Percentiles rank a stretch among this genome's conserved stretches.
These are phyloP conservation scores for Gyromitra esculenta DNA, from an alignment of 2,329 filamentous ascomycete genomes.

Conservation along the genomic window DNA sequence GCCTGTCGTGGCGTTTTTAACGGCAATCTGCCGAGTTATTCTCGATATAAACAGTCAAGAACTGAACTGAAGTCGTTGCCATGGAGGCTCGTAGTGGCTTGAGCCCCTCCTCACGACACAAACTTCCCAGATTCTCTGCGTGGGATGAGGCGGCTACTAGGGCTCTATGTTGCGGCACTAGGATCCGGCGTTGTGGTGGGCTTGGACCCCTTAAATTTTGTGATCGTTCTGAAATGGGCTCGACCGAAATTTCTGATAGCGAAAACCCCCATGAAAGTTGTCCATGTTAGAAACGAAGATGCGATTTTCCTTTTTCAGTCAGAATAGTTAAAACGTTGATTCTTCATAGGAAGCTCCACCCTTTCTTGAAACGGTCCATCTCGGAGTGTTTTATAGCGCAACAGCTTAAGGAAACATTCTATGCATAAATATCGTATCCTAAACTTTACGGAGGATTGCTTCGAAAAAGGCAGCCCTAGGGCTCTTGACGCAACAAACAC, in stretches of 20 bases:
- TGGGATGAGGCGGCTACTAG: slow-evolving; percentile 24
- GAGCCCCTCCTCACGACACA: slow-evolving; percentile 23
- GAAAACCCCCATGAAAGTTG: background rate
- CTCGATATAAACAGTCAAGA: slow-evolving; percentile 28
- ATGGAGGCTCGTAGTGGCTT: slow-evolving; percentile 44
- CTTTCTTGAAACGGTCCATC: slow-evolving; percentile 37
- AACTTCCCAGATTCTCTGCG: background rate
- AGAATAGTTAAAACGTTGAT: slow-evolving; percentile 9
- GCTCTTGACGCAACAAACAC: slow-evolving; percentile 32
- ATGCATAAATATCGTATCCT: slow-evolving; percentile 43
- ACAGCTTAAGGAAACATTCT: slow-evolving; percentile 44
- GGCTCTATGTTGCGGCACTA: slow-evolving; percentile 23
- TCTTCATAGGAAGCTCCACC: slow-evolving; percentile 9
- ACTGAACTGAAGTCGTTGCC: slow-evolving; percentile 8
- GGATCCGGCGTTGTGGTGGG: slow-evolving; percentile 29
- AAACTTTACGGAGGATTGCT: slow-evolving; percentile 34
- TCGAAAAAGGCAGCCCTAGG: slow-evolving; percentile 23
- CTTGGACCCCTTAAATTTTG: slow-evolving; percentile 48
- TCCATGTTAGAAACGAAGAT: slow-evolving; percentile 24
- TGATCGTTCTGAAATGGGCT: slow-evolving; percentile 20
- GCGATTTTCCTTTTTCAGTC: slow-evolving; percentile 5
- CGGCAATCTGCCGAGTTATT: slow-evolving; percentile 45
- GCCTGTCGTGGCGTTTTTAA: slow-evolving; percentile 46
- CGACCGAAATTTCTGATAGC: slow-evolving; percentile 9
- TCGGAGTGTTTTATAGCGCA: slow-evolving; percentile 50